These are phyloP conservation scores for Omphalotus olearius DNA, from an alignment of 1,284 basidiomycete species.

Conservation along the genomic window DNA sequence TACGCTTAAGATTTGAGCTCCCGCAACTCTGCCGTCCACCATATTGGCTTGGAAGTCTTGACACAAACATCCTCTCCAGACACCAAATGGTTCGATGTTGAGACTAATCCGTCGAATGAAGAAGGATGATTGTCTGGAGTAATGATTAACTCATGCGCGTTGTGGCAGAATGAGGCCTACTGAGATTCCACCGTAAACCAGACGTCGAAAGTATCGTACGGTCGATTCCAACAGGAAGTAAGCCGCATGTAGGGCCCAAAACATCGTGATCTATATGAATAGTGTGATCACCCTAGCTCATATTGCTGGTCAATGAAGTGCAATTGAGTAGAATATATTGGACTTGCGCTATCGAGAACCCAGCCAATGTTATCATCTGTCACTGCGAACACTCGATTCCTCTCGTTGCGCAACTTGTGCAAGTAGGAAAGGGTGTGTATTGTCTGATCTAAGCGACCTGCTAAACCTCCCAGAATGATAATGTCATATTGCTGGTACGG, in stretches of 20 bases:
- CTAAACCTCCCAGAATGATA: conserved; percentile 84
- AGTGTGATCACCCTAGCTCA: conserved; percentile 68
- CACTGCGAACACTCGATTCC: conserved; percentile 68
- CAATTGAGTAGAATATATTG: neutral
- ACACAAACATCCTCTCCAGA: conserved; percentile 65
- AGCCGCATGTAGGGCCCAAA: conserved; percentile 87
- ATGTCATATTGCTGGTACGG: conserved; percentile 51
- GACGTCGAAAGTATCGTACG: conserved; percentile 74
- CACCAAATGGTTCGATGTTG: conserved; percentile 89
- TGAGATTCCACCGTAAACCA: conserved; percentile 89
- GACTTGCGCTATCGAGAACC: conserved; percentile 74
- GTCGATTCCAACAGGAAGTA: conserved; percentile 85
- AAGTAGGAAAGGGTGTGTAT: conserved; percentile 86
- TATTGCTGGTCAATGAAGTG: neutral
- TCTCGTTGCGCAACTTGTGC: conserved; percentile 70
- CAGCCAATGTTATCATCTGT: conserved; percentile 89
- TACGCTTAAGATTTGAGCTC: neutral
- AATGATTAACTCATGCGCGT: conserved; percentile 1
- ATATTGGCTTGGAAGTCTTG: conserved; percentile 78
- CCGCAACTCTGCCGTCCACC: conserved; percentile 80
- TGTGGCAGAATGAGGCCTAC: conserved; percentile 37
- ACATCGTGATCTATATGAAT: conserved; percentile 71
- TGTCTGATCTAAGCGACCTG: conserved; percentile 92
- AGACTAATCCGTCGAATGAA: conserved; percentile 78
- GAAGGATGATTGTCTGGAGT: conserved; percentile 54